Percentiles rank a stretch among this genome's conserved stretches.
Evolutionary conservation across 2,329 filamentous ascomycete genomes (phyloP).

Genomic region (Aspergillus novoparasiticus): DNA sequence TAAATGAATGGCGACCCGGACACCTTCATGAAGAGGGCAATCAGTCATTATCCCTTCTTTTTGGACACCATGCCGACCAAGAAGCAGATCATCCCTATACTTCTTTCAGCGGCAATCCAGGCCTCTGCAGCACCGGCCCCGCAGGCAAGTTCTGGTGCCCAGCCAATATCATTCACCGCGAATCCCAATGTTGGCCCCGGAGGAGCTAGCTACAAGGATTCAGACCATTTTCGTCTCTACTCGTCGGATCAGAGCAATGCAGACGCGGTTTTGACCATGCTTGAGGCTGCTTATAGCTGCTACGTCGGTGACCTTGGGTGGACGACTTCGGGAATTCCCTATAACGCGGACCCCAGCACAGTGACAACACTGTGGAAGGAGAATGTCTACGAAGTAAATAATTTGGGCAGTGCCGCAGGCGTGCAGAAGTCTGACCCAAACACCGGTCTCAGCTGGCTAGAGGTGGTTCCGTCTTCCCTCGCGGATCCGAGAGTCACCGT

Average conservation of each 20-base stretch:
- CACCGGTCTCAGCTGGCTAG: slow-evolving; percentile 9
- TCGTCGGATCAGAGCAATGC: neutral
- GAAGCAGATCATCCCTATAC: neutral
- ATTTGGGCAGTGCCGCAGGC: slow-evolving; percentile 8
- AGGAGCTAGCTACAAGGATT: slow-evolving; percentile 11
- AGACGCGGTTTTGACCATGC: slow-evolving; percentile 6
- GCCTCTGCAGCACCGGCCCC: neutral
- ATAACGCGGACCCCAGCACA: slow-evolving; percentile 5
- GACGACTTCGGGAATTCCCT: slow-evolving; percentile 6
- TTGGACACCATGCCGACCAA: neutral
- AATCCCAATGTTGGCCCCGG: slow-evolving; percentile 14
- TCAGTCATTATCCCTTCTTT: neutral
- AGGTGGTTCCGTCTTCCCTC: slow-evolving; percentile 5
- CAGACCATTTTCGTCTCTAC: slow-evolving; percentile 15
- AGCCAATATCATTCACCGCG: slow-evolving; percentile 9
- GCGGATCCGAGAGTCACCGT: slow-evolving; percentile 10
- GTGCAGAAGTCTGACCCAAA: slow-evolving; percentile 7
- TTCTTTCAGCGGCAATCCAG: neutral
- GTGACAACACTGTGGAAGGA: slow-evolving; percentile 13
- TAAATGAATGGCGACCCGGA: neutral
- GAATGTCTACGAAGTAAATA: slow-evolving; percentile 10
- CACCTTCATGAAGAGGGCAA: neutral
- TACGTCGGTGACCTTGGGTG: slow-evolving; percentile 12
- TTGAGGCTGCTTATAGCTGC: slow-evolving; percentile 15
- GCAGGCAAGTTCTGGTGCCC: neutral